phyloP scores from a whole-genome alignment of 106 monocot species.

The Dendrobium catenatum region DNA sequence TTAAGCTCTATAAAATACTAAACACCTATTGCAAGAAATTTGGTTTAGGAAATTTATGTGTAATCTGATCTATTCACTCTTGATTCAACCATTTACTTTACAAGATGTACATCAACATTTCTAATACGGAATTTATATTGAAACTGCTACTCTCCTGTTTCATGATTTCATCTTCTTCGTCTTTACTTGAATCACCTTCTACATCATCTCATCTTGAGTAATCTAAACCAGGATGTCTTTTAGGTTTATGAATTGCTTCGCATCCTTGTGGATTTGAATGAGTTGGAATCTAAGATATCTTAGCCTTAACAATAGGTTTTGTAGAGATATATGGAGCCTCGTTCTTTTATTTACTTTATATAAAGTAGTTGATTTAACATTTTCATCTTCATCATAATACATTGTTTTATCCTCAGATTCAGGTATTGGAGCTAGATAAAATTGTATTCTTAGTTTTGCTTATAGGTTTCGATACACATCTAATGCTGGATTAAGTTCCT shows the following conservation, averaged over 20 bases:
- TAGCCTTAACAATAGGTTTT: constrained; percentile 6
- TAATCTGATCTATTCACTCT: background rate
- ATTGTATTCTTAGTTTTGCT: constrained; percentile 70
- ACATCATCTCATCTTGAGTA: constrained; percentile 92
- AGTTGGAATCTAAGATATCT: constrained; percentile 9
- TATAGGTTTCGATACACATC: constrained; percentile 80
- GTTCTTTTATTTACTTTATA: constrained; percentile 4
- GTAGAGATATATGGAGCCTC: constrained; percentile 1
- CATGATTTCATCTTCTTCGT: constrained; percentile 45
- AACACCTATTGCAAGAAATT: background rate
- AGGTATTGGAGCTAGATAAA: constrained; percentile 85
- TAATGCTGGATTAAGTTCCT: constrained; percentile 79
- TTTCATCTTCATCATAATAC: constrained; percentile 46
- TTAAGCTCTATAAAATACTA: no score
- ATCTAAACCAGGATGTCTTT: constrained; percentile 82
- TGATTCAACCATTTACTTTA: constrained; percentile 34
- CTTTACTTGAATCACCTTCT: constrained; percentile 77
- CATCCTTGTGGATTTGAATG: constrained; percentile 32
- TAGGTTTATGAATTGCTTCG: constrained; percentile 77
- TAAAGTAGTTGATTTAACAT: constrained; percentile 19
- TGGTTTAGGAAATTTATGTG: background rate
- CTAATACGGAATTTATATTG: constrained; percentile 75
- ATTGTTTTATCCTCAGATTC: constrained; percentile 71
- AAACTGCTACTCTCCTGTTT: constrained; percentile 55
- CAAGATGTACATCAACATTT: constrained; percentile 60